Conservation (phyloP, 805 yeast genomes). For the Dipodascus geniculatus region DNA sequence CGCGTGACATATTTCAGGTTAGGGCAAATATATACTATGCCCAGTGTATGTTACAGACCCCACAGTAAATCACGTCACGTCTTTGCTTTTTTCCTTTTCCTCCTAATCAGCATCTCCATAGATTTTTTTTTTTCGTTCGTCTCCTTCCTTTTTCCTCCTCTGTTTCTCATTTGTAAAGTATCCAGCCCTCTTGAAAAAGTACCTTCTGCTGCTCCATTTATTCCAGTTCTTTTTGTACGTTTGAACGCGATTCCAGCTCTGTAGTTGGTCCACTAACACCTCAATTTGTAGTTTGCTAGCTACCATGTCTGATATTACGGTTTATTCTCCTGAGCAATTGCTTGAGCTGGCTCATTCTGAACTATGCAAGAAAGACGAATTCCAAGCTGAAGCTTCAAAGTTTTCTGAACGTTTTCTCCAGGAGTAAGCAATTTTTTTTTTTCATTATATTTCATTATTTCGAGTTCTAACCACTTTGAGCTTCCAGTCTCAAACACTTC, state of each 20-base stretch:
- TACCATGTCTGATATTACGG: slow-evolving; percentile 16
- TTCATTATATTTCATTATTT: background rate
- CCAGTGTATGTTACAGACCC: background rate
- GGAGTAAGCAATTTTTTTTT: background rate
- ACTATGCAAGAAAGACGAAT: slow-evolving; percentile 21
- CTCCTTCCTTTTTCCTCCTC: background rate
- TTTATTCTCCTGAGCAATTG: slow-evolving; percentile 20
- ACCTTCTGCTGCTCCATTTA: background rate
- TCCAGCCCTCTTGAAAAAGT: background rate
- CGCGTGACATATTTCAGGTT: too few species aligned
- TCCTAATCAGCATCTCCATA: background rate
- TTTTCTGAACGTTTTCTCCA: background rate
- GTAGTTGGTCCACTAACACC: background rate
- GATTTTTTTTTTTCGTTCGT: background rate
- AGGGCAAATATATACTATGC: background rate
- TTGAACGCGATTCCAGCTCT: background rate
- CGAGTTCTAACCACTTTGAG: slow-evolving; percentile 2
- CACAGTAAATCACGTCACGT: background rate
- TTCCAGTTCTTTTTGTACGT: background rate
- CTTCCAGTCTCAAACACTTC: background rate
- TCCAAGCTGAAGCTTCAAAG: slow-evolving; percentile 10
- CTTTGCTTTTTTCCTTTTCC: background rate
- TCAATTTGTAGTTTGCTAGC: background rate
- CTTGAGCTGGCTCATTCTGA: slow-evolving; percentile 17
- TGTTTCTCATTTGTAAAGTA: background rate